phyloP scores from a whole-genome alignment of 345 rosid species.

The Cardamine occulta region DNA sequence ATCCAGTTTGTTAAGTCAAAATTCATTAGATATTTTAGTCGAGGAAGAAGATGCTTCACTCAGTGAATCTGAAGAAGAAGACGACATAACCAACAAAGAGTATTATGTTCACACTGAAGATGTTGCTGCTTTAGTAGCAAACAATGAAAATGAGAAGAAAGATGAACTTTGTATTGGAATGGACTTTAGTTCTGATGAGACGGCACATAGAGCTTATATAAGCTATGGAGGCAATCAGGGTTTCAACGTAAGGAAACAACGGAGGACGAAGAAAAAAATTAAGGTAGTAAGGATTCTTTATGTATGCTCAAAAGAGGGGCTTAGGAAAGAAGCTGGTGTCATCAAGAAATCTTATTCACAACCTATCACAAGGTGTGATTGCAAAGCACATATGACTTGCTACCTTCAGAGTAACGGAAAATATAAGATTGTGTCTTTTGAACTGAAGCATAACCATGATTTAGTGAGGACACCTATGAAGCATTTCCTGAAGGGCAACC shows the following conservation, averaged over 20 bases:
- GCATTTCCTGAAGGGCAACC: neutral
- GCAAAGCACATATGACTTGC: slow-evolving; percentile 2
- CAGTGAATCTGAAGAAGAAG: slow-evolving; percentile 6
- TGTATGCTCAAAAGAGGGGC: slow-evolving; percentile 20
- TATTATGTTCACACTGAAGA: neutral
- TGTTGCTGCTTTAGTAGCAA: neutral
- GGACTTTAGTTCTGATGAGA: neutral
- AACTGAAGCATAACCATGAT: slow-evolving; percentile 8
- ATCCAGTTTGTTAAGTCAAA: too few species aligned
- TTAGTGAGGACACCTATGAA: slow-evolving; percentile 15
- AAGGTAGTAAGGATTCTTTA: neutral
- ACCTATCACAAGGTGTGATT: slow-evolving; percentile 9
- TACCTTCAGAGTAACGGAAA: neutral
- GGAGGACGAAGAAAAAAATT: neutral
- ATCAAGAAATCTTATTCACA: neutral
- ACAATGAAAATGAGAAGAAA: slow-evolving; percentile 1
- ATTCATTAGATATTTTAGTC: neutral
- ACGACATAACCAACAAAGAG: neutral
- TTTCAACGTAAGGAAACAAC: neutral
- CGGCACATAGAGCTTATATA: neutral
- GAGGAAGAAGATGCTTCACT: neutral
- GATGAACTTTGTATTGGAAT: neutral
- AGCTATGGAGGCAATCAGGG: neutral
- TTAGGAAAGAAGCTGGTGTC: neutral
- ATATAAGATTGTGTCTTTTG: slow-evolving; percentile 2